Base-by-base conservation (phyloP, 768 basidiomycete genomes). In the Suillus ampliporus region DNA sequence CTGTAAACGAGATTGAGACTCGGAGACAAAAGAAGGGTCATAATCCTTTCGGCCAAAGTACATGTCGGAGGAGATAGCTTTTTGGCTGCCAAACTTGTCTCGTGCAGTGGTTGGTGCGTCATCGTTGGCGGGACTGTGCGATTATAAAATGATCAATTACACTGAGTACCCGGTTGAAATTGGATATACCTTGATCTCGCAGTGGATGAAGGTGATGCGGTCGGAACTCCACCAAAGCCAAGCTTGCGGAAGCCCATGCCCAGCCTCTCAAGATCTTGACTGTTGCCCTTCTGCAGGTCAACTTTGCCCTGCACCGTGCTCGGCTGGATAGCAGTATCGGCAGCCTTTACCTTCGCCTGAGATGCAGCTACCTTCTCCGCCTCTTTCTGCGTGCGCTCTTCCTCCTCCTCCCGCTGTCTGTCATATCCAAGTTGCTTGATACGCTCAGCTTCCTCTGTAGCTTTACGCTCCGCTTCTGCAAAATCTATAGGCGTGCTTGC, bases 41-140 rank as follows among this genome's bases (percentile, higher is more conserved):
- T 97, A 98, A 23, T 88, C 76, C 54, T 91, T 91, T 46, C 97
- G 86, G 26, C 90, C 94, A 74, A 99, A 99, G 81, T 90, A 98
- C 92, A 95, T 95, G 72, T 99, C 97, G 4, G 95, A 97, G 6
- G 96, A 98, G 74, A 99, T 99, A 59, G 86, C 95, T 73, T 98
- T 99, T 74, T 99, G 97, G 63, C 71, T 75, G 2, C 94, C 93
- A 74, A 99, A 99, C 69, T 92, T 94, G 9, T 96, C 91, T 61
- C 95, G 87, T 1, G 97, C 97, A 19, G 85, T 86, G 5, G 87
- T 95, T 0, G 89, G 87, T 31, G 88, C 79, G 58, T 92, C 87
- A 57, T 88, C 89, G 5, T 52, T 73, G 2, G 67, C 21, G 2
- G 78, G 63, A 23, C 73, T 77, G 62, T 37, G 52, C 31, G 5